Base-by-base conservation (phyloP, 1,139 yeast species). In the Arxiozyma slooffiae region DNA sequence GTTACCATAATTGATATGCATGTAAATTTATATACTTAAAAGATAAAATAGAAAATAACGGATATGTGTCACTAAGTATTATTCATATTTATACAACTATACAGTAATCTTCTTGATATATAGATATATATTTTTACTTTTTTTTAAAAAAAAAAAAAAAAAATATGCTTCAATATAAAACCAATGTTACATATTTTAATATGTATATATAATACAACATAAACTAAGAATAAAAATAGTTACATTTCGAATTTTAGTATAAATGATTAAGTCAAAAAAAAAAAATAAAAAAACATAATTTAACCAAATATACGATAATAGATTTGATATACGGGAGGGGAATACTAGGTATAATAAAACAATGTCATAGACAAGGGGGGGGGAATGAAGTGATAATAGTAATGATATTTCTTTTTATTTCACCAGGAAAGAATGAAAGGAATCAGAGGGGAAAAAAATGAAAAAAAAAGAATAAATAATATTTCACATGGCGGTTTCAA, bases 401-500 rank as follows among this genome's bases (percentile, higher is more conserved):
- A n/a, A 14, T 26, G 14, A n/a, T n/a, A n/a, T n/a, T n/a, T 30
- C 14, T 30, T 26, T 11, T 6, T 30, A 9, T 30, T 30, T 30
- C n/a, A n/a, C n/a, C n/a, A n/a, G n/a, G n/a, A n/a, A n/a, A n/a
- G n/a, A n/a, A n/a, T n/a, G n/a, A n/a, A n/a, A n/a, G n/a, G n/a
- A 14, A 30, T n/a, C n/a, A n/a, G n/a, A n/a, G n/a, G n/a, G n/a
- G n/a, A 48, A 34, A 23, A n/a, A 45, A 37, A 14, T 38, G 17
- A 22, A 24, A 14, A 16, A 39, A n/a, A 44, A n/a, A n/a, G n/a
- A 39, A 20, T 11, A 21, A 18, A 16, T 9, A 8, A 14, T 38
- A 38, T 39, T 26, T 49, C 50, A 57, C 52, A 59, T 57, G 18
- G 51, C 46, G 14, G 58, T 42, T 41, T 54, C 59, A 16, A 60